Conservation (phyloP, 441 rosid genomes). For the Biscutella laevigata region DNA sequence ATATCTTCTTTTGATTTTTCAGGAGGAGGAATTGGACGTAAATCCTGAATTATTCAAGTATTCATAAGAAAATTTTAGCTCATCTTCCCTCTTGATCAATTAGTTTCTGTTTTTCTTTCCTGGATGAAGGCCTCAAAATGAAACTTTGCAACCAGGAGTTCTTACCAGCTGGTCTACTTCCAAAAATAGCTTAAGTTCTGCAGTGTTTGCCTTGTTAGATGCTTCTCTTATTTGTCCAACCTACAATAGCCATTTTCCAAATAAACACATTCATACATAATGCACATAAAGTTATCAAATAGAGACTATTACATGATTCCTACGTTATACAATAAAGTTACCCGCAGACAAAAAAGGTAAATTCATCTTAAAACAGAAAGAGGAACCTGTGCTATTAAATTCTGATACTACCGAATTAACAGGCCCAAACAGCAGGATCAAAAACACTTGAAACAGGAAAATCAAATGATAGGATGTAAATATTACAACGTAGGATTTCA, state of each 20-base stretch:
- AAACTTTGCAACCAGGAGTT: conserved; percentile 10
- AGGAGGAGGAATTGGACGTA: conserved; percentile 49
- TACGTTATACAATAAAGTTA: background rate
- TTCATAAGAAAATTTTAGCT: conserved; percentile 9
- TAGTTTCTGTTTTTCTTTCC: background rate
- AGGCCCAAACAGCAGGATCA: background rate
- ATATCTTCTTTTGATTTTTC: conserved; percentile 55
- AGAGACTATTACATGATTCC: background rate
- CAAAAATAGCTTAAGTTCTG: conserved; percentile 63
- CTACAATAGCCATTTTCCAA: conserved; percentile 27
- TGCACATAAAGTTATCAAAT: background rate
- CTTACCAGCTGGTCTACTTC: conserved; percentile 55
- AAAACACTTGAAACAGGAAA: background rate
- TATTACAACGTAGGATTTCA: background rate
- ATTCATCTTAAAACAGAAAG: conserved; percentile 1
- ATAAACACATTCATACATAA: background rate
- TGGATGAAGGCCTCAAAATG: conserved; percentile 5
- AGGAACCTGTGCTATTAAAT: background rate
- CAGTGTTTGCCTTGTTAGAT: conserved; percentile 51
- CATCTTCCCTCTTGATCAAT: conserved; percentile 6
- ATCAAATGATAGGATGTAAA: background rate
- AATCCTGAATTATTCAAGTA: conserved; percentile 34
- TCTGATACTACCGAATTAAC: background rate
- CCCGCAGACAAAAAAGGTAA: background rate
- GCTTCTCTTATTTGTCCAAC: conserved; percentile 69